Percentiles rank a stretch among this genome's conserved stretches.
These are phyloP conservation scores for Isatis tinctoria DNA, from an alignment of 345 rosid species.

Conservation along the genomic window DNA sequence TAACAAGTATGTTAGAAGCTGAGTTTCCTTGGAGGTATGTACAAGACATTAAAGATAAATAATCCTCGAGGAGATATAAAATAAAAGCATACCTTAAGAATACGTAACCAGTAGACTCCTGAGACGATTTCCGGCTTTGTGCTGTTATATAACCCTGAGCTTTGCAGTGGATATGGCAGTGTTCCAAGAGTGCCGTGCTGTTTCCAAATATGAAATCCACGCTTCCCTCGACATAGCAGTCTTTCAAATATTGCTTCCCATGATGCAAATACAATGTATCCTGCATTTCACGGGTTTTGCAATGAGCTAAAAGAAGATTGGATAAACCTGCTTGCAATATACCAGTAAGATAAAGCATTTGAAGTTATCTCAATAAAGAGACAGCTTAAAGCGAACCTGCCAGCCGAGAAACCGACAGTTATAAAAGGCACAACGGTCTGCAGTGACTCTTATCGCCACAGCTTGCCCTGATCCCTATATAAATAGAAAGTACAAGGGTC, in stretches of 20 bases:
- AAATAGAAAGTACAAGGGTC: neutral
- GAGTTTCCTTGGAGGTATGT: neutral
- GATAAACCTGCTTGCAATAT: neutral
- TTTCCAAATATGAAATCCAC: slow-evolving; percentile 97
- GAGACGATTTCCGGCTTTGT: slow-evolving; percentile 94
- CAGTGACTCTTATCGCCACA: slow-evolving; percentile 90
- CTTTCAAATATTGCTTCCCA: slow-evolving; percentile 86
- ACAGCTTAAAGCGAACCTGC: slow-evolving; percentile 55
- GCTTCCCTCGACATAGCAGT: slow-evolving; percentile 88
- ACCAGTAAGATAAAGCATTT: neutral
- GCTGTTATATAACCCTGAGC: slow-evolving; percentile 83
- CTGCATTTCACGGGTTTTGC: slow-evolving; percentile 30
- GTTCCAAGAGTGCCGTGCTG: slow-evolving; percentile 89
- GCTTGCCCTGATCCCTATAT: slow-evolving; percentile 94
- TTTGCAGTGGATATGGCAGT: slow-evolving; percentile 96
- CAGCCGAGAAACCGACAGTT: slow-evolving; percentile 95
- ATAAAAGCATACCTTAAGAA: slow-evolving; percentile 59
- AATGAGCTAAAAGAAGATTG: neutral
- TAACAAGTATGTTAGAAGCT: slow-evolving; percentile 1
- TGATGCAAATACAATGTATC: slow-evolving; percentile 91
- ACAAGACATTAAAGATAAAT: neutral
- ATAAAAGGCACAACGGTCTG: slow-evolving; percentile 94
- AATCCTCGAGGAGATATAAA: neutral
- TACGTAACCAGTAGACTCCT: slow-evolving; percentile 86
- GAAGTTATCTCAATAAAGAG: neutral